Conservation (phyloP, 306 rosid species). For the Cucurbita ficifolia region DNA sequence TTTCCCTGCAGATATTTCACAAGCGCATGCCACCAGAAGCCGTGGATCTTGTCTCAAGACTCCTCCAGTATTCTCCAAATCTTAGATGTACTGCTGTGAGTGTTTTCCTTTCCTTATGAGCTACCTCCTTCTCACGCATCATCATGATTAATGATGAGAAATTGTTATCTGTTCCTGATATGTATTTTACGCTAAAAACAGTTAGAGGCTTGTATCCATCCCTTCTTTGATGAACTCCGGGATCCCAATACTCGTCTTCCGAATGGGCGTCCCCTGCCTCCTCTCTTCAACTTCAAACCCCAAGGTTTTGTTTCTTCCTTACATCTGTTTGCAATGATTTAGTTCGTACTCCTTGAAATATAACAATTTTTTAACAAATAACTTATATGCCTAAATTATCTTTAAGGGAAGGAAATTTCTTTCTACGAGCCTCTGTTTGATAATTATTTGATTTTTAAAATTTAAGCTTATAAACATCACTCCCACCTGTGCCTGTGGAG, state of each 20-base stretch:
- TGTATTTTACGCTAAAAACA: slow-evolving; percentile 6
- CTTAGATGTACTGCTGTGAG: slow-evolving; percentile 52
- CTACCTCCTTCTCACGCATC: not conserved
- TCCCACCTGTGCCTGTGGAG: too few species aligned
- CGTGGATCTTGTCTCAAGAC: slow-evolving; percentile 56
- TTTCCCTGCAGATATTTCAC: slow-evolving; percentile 36
- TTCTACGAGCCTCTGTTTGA: too few species aligned
- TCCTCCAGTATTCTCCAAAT: slow-evolving; percentile 59
- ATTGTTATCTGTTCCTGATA: not conserved
- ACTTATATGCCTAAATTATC: not conserved
- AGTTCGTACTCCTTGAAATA: not conserved
- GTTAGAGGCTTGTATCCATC: slow-evolving; percentile 48
- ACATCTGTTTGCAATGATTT: not conserved
- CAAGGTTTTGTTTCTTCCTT: slow-evolving; percentile 28
- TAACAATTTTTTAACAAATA: not conserved
- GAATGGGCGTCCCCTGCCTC: slow-evolving; percentile 46
- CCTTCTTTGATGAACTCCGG: slow-evolving; percentile 55
- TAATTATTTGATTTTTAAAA: not conserved
- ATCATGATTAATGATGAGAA: too few species aligned
- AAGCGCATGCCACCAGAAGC: slow-evolving; percentile 61
- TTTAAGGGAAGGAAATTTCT: not conserved
- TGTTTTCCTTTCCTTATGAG: not conserved
- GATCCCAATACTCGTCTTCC: slow-evolving; percentile 48
- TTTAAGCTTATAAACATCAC: too few species aligned
- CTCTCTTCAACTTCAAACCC: slow-evolving; percentile 57